Base-by-base conservation (phyloP, 768 basidiomycete genomes). In the Russula earlei region DNA sequence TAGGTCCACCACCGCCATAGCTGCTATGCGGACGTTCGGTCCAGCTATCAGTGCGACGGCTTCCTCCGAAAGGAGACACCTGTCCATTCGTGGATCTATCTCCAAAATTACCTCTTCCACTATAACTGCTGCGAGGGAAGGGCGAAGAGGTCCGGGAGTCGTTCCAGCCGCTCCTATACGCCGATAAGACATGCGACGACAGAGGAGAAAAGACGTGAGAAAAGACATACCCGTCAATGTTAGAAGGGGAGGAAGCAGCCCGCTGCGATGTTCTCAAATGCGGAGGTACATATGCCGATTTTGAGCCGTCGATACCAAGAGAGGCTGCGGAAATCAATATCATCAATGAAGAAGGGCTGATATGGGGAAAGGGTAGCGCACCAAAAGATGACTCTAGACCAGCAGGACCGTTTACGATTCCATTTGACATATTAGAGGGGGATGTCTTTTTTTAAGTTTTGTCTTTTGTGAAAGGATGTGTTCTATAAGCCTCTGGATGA, bases 281-380 rank as follows among this genome's bases (percentile, higher is more conserved):
- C 65, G 90, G 90, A 64, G 90, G 90, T 67, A 92, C 87, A 76
- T 92, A 92, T 60, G 90, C 79, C 67, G 85, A 79, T 78, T 82
- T 86, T 64, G 72, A 65, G 58, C 76, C 77, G 65, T 77, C 79
- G 71, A 90, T 79, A 68, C 83, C 80, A 68, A 90, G 84, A 76
- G 84, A 78, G 68, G 83, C 87, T 90, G 7, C 53, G 37, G 46
- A 40, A 49, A 48, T 40, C 45, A 19, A 37, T 48, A 29, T 25
- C 25, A 29, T 3, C 7, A 6, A 20, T 38, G 50, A 38, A 31
- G 42, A 8, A 1, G 49, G 49, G 42, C n/a, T n/a, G n/a, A n/a
- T n/a, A 41, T 38, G 44, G 54, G 49, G 38, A 44, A 20, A 27
- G 42, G 56, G 52, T 52, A 37, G 49, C 22, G 20, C 38, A 49